A percentile compares a stretch with the other conserved stretches of the same genome.
These are phyloP conservation scores for Xylaria palmicola DNA, from an alignment of 495 filamentous ascomycete species.

Conservation along the genomic window DNA sequence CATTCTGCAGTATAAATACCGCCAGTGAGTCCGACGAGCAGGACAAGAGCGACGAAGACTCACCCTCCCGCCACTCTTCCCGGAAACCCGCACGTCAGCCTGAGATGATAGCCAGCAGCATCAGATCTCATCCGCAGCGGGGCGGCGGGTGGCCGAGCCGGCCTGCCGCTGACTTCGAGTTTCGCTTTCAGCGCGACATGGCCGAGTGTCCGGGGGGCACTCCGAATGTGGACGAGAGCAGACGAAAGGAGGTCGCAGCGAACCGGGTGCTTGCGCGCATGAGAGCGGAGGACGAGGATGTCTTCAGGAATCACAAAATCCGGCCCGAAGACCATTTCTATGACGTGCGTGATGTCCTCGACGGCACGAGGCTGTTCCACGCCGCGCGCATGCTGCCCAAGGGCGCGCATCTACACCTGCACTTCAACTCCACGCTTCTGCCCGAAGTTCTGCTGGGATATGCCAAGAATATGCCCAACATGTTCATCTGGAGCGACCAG, in stretches of 20 bases:
- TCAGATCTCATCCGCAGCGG: too few relatives aligned
- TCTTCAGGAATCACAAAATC: conserved; percentile 23
- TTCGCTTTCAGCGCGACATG: conserved; percentile 25
- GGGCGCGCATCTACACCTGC: conserved; percentile 55
- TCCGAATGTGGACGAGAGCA: conserved; percentile 12
- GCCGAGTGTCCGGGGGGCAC: conserved; percentile 9
- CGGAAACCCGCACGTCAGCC: too few relatives aligned
- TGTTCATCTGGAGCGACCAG: conserved; percentile 53
- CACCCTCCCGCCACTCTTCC: too few relatives aligned
- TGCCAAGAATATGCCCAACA: conserved; percentile 47
- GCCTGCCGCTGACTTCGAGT: not conserved
- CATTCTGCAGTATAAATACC: too few relatives aligned
- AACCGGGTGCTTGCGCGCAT: conserved; percentile 31
- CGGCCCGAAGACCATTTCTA: conserved; percentile 4
- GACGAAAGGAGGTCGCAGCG: too few relatives aligned
- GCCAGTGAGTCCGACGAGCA: too few relatives aligned
- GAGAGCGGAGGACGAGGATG: conserved; percentile 30
- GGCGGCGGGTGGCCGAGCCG: too few relatives aligned
- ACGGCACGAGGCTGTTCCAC: conserved; percentile 42
- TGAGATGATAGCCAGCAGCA: too few relatives aligned
- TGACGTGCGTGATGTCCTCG: conserved; percentile 1
- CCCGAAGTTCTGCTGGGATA: conserved; percentile 49
- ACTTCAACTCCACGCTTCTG: conserved; percentile 56
- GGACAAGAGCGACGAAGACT: too few relatives aligned
- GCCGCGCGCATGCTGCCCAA: conserved; percentile 49